Base-by-base conservation (phyloP, 495 filamentous ascomycete genomes). In the Talaromyces adpressus region DNA sequence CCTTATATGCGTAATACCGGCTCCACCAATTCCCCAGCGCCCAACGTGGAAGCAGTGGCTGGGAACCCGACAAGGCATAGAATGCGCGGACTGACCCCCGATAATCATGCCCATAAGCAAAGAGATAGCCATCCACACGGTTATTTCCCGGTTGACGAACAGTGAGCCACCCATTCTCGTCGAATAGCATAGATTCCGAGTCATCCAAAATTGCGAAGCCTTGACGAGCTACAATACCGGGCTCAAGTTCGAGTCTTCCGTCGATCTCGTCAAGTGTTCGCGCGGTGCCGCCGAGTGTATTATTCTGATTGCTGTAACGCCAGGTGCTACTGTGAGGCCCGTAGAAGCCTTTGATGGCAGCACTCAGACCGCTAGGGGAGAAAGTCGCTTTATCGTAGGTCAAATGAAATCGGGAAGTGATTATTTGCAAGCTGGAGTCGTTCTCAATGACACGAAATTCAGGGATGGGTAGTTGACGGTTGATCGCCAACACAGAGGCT, bases 11-110 rank as follows among this genome's bases (percentile, higher is more conserved):
- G 66, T 86, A 77, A 67, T 86, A 87, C 11, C 84, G 75, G 27
- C 80, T 83, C 83, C 83, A 87, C 84, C 84, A 87, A 64, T 87
- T 87, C 0, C 84, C 84, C n/a, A 87, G 69, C 0, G 79, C 74
- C 72, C 75, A 87, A 9, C 84, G 77, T 0, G 84, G 84, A 3
- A 87, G 68, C 5, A 82, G 30, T 8, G 84, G 83, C 66, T 85
- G 83, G 5, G 66, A 69, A 4, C 84, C 84, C 0, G 84, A 85
- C 3, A 87, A 57, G 6, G 75, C 73, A 68, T 84, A 85, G 25
- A 84, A 81, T 27, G 79, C 81, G 62, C 77, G 76, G 62, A 87
- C 77, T 27, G 84, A 83, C 6, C 71, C 77, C 57, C 73, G 73
- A 69, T 84, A 82, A 53, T 85, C 81, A 59, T 75, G 75, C 18